A percentile compares a stretch with the other conserved stretches of the same genome.
Evolutionary conservation across 306 rosid genomes (phyloP).

Genomic region (Rosa lucieae): DNA sequence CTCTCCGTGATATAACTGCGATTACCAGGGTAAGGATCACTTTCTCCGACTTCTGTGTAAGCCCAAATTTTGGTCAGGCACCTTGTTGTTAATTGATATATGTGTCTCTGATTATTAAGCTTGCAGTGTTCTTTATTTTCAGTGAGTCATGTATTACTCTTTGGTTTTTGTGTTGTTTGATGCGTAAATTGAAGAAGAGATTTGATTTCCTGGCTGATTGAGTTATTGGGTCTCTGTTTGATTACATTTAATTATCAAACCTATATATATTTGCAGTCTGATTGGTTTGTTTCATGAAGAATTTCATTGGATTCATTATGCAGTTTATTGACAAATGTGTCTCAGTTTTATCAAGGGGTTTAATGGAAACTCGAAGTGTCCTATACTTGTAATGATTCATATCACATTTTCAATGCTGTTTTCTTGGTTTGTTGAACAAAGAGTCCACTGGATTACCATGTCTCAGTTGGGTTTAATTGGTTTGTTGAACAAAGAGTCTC

Average conservation of each 20-base stretch:
- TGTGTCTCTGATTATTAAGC: too few relatives aligned
- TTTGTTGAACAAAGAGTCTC: background rate
- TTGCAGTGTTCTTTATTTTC: too few relatives aligned
- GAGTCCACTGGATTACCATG: background rate
- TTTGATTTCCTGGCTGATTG: background rate
- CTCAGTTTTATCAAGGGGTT: background rate
- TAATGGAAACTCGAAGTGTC: background rate
- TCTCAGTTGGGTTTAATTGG: background rate
- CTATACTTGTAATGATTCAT: background rate
- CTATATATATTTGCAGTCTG: background rate
- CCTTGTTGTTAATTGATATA: too few relatives aligned
- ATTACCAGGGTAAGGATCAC: slow-evolving; percentile 44
- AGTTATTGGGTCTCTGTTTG: background rate
- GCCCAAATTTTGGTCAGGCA: too few relatives aligned
- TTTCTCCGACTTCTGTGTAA: too few relatives aligned
- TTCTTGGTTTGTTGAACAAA: background rate
- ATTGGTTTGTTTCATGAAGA: background rate
- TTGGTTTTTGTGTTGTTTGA: background rate
- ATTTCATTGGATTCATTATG: background rate
- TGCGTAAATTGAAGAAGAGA: background rate
- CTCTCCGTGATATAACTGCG: slow-evolving; percentile 66
- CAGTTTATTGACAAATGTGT: background rate
- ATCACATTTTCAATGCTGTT: background rate
- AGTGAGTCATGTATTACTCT: too few relatives aligned
- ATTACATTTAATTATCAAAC: background rate